Evolutionary conservation across 768 basidiomycete species (phyloP).

Genomic region (Mycena metata): DNA sequence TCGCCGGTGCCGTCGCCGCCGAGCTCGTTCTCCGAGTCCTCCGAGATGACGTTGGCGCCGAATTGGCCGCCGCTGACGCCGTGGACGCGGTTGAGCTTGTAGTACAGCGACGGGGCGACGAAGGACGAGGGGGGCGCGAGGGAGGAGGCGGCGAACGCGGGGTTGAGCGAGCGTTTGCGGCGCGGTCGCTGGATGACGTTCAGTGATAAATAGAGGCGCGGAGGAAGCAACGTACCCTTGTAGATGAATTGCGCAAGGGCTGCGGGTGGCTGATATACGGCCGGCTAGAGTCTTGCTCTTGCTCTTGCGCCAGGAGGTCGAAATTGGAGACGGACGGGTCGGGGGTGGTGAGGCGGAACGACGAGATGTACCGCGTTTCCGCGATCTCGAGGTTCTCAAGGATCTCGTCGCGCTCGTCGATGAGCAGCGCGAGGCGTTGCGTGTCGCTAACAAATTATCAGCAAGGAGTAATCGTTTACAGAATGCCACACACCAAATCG

Average conservation of each 20-base stretch:
- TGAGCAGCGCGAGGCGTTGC: slow-evolving; percentile 72
- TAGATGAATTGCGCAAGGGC: slow-evolving; percentile 59
- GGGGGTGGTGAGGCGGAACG: slow-evolving; percentile 79
- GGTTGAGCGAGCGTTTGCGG: slow-evolving; percentile 66
- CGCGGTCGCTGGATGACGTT: slow-evolving; percentile 48
- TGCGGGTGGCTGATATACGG: slow-evolving; percentile 80
- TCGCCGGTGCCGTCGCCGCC: slow-evolving; percentile 53
- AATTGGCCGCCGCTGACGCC: slow-evolving; percentile 74
- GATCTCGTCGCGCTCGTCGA: slow-evolving; percentile 81
- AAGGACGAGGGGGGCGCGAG: slow-evolving; percentile 83
- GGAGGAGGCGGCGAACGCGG: slow-evolving; percentile 77
- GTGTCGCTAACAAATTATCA: slow-evolving; percentile 69
- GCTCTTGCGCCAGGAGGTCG: slow-evolving; percentile 51
- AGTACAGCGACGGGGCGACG: slow-evolving; percentile 84
- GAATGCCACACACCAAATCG: slow-evolving; percentile 67
- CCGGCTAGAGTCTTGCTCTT: slow-evolving; percentile 55
- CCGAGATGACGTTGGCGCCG: slow-evolving; percentile 38
- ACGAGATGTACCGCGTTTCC: slow-evolving; percentile 82
- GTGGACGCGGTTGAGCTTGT: slow-evolving; percentile 74
- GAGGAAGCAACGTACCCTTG: slow-evolving; percentile 42
- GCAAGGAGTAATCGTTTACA: slow-evolving; percentile 8
- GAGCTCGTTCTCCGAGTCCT: slow-evolving; percentile 10
- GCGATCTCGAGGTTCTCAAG: slow-evolving; percentile 85
- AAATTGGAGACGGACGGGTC: slow-evolving; percentile 79
- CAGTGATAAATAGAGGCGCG: background rate